phyloP scores from a whole-genome alignment of 495 filamentous ascomycete species.

The Penicillium antarcticum region DNA sequence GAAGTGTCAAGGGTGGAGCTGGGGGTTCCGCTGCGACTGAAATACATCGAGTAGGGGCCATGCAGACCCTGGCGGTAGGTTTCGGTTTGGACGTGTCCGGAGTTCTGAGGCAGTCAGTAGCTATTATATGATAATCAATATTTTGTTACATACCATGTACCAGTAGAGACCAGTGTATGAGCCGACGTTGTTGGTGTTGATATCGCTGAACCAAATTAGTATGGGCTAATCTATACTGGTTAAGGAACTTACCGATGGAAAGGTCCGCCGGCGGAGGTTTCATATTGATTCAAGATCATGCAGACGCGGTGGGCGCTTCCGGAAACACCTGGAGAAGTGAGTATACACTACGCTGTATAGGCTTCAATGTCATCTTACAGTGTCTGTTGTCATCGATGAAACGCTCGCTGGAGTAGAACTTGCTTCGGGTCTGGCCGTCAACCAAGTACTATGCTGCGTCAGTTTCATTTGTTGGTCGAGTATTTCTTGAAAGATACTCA shows the following conservation, averaged over 20 bases:
- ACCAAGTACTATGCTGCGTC: slow-evolving; percentile 43
- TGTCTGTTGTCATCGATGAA: slow-evolving; percentile 67
- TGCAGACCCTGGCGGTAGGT: slow-evolving; percentile 61
- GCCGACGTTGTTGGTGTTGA: slow-evolving; percentile 61
- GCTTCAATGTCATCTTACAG: slow-evolving; percentile 29
- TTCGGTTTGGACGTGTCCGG: slow-evolving; percentile 61
- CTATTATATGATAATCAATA: neutral
- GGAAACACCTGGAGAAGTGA: slow-evolving; percentile 23
- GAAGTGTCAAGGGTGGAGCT: slow-evolving; percentile 50
- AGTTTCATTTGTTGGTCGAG: neutral
- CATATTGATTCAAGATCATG: slow-evolving; percentile 40
- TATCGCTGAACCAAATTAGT: slow-evolving; percentile 45
- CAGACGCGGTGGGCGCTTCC: slow-evolving; percentile 31
- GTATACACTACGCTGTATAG: neutral
- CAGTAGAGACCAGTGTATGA: slow-evolving; percentile 58
- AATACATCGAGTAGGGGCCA: slow-evolving; percentile 61
- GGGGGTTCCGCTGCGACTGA: slow-evolving; percentile 57
- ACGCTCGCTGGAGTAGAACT: slow-evolving; percentile 64
- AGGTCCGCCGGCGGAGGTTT: slow-evolving; percentile 46
- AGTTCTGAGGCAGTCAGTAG: slow-evolving; percentile 33
- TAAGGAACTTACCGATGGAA: slow-evolving; percentile 38
- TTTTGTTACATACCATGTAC: slow-evolving; percentile 52
- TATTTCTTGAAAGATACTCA: slow-evolving; percentile 2
- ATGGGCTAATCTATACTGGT: neutral
- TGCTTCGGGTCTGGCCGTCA: slow-evolving; percentile 59